Evolutionary conservation across 2,329 filamentous ascomycete genomes (phyloP).

Genomic region (Westerdykella ornata): DNA sequence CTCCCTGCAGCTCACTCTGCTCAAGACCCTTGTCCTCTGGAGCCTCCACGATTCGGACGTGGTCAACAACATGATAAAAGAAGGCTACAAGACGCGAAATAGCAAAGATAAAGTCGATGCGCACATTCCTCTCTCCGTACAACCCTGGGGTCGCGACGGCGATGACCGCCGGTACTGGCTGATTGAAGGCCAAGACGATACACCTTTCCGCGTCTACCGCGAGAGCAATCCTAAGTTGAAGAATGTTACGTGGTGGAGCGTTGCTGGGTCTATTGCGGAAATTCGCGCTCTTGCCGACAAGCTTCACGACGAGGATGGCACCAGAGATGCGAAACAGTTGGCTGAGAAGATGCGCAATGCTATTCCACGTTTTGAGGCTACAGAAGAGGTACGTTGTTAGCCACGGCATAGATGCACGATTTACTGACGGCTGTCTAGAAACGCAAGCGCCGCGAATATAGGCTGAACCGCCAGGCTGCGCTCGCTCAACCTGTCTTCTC

Average conservation of each 20-base stretch:
- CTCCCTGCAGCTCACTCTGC: slow-evolving; percentile 61
- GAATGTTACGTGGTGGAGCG: slow-evolving; percentile 82
- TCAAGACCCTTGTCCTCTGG: slow-evolving; percentile 83
- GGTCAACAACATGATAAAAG: slow-evolving; percentile 72
- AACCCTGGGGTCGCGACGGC: slow-evolving; percentile 83
- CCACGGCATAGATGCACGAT: background rate
- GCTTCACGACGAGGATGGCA: slow-evolving; percentile 68
- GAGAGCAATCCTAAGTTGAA: slow-evolving; percentile 78
- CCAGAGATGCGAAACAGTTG: slow-evolving; percentile 71
- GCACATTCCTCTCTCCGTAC: slow-evolving; percentile 83
- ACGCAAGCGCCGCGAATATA: slow-evolving; percentile 86
- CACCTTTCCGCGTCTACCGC: slow-evolving; percentile 85
- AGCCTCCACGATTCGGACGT: slow-evolving; percentile 79
- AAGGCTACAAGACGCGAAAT: slow-evolving; percentile 60
- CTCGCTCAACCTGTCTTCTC: slow-evolving; percentile 91
- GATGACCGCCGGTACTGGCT: slow-evolving; percentile 91
- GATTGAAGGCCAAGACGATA: slow-evolving; percentile 90
- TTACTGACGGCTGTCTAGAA: slow-evolving; percentile 52
- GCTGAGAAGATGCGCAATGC: slow-evolving; percentile 71
- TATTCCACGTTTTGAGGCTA: slow-evolving; percentile 84
- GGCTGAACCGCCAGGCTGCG: slow-evolving; percentile 74
- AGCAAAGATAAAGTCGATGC: slow-evolving; percentile 71
- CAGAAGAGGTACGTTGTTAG: slow-evolving; percentile 64
- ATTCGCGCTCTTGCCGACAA: slow-evolving; percentile 68
- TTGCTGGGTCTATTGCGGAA: slow-evolving; percentile 86